Evolutionary conservation across 805 yeast species (phyloP).

Genomic region (Saturnispora quitensis): DNA sequence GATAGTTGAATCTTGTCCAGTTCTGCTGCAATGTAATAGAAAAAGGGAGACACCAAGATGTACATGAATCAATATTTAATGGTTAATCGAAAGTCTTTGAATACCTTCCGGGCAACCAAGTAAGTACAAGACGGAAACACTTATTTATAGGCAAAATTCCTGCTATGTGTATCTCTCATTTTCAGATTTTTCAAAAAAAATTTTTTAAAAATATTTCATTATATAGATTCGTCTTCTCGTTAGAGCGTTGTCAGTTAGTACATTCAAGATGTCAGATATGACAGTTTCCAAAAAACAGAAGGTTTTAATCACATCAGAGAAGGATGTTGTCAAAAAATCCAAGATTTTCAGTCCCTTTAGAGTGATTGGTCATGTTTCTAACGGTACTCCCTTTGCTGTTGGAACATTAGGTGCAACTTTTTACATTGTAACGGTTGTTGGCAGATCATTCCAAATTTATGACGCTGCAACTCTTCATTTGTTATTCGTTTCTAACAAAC

Average conservation of each 20-base stretch:
- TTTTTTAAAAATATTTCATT: background rate
- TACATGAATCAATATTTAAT: no score
- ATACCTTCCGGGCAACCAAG: no score
- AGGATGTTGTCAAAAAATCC: conserved; percentile 27
- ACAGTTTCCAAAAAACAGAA: conserved; percentile 10
- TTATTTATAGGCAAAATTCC: no score
- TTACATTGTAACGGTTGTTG: conserved; percentile 84
- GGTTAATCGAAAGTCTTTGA: no score
- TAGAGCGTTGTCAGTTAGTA: background rate
- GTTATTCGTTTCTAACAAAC: conserved; percentile 75
- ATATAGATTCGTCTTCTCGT: background rate
- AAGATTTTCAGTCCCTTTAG: conserved; percentile 79
- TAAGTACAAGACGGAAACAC: no score
- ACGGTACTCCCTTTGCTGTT: conserved; percentile 74
- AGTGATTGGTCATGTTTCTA: conserved; percentile 83
- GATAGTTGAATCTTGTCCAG: no score
- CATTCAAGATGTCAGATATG: conserved; percentile 2
- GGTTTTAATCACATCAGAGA: background rate
- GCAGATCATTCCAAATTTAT: conserved; percentile 82
- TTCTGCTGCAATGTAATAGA: no score
- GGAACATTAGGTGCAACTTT: conserved; percentile 85
- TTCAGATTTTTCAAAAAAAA: background rate
- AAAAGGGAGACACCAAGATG: no score
- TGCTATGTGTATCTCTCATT: background rate
- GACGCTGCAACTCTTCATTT: conserved; percentile 83